Percentiles rank a stretch among this genome's conserved stretches.
These are phyloP conservation scores for Sugiyamaella paludigena DNA, from an alignment of 1,139 yeast species.

Conservation along the genomic window DNA sequence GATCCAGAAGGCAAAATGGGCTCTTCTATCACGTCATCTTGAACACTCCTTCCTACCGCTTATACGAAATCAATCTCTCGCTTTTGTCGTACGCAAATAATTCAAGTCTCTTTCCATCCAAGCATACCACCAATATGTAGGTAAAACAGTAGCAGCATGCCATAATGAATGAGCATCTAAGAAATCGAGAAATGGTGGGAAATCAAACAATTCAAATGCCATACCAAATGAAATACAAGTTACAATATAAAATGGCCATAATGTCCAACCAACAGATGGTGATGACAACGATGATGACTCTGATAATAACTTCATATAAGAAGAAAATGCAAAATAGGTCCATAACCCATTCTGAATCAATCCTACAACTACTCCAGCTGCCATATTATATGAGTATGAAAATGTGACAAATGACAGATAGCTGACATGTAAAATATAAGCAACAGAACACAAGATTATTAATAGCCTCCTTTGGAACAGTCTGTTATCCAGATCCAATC, in stretches of 20 bases:
- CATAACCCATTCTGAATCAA: slow-evolving; percentile 63
- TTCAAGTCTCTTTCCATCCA: slow-evolving; percentile 39
- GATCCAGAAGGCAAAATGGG: slow-evolving; percentile 1
- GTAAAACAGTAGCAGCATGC: slow-evolving; percentile 55
- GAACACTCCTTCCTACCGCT: no score
- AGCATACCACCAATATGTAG: slow-evolving; percentile 40
- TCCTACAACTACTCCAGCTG: slow-evolving; percentile 80
- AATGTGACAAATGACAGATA: slow-evolving; percentile 66
- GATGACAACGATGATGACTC: slow-evolving; percentile 5
- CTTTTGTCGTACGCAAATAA: slow-evolving; percentile 11
- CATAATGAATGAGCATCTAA: slow-evolving; percentile 93
- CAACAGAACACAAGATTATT: slow-evolving; percentile 43
- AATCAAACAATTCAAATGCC: slow-evolving; percentile 86
- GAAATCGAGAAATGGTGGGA: slow-evolving; percentile 63
- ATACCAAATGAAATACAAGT: slow-evolving; percentile 63
- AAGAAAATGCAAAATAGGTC: slow-evolving; percentile 39
- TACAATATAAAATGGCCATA: slow-evolving; percentile 55
- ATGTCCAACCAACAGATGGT: slow-evolving; percentile 37
- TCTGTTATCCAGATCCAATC: slow-evolving; percentile 48
- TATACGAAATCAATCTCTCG: background rate
- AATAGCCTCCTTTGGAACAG: slow-evolving; percentile 38
- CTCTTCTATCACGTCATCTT: background rate
- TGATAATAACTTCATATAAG: slow-evolving; percentile 15
- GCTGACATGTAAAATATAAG: slow-evolving; percentile 60
- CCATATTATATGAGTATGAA: slow-evolving; percentile 94